Conservation (phyloP, 768 basidiomycete genomes). For the Lentinula guzmanii region DNA sequence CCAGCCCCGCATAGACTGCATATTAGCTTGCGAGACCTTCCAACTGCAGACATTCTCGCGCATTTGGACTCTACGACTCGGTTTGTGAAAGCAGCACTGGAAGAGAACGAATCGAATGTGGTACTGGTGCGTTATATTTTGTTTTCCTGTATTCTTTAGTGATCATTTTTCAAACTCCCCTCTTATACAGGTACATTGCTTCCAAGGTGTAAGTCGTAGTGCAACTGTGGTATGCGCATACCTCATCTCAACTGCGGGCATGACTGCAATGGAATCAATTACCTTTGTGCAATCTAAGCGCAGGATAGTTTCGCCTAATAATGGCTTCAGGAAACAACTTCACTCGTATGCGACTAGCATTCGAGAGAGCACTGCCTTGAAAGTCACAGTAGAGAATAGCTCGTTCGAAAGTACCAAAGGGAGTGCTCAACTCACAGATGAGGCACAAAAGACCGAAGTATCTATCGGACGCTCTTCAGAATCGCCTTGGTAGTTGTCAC, state of each 20-base stretch:
- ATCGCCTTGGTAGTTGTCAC: not conserved
- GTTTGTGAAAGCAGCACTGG: conserved; percentile 47
- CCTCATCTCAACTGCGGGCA: conserved; percentile 46
- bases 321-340: conserved; percentile 60
- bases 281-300: conserved; percentile 50
- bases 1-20: conserved; percentile 38
- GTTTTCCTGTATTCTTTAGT: not conserved
- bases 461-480: not conserved
- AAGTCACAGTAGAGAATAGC: not conserved
- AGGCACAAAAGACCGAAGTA: not conserved
- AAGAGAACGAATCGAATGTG: conserved; percentile 31
- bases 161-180: not conserved
- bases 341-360: conserved; percentile 26
- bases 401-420: not conserved
- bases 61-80: conserved; percentile 44
- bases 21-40: conserved; percentile 40
- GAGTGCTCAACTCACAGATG: not conserved
- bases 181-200: conserved; percentile 60
- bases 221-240: conserved; percentile 75
- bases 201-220: conserved; percentile 70
- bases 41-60: conserved; percentile 32
- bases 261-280: conserved; percentile 50
- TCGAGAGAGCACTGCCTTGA: conserved; percentile 8
- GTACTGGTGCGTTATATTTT: conserved; percentile 39
- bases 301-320: conserved; percentile 58